Evolutionary conservation across 768 basidiomycete species (phyloP).

Genomic region (Agaricus subrufescens): DNA sequence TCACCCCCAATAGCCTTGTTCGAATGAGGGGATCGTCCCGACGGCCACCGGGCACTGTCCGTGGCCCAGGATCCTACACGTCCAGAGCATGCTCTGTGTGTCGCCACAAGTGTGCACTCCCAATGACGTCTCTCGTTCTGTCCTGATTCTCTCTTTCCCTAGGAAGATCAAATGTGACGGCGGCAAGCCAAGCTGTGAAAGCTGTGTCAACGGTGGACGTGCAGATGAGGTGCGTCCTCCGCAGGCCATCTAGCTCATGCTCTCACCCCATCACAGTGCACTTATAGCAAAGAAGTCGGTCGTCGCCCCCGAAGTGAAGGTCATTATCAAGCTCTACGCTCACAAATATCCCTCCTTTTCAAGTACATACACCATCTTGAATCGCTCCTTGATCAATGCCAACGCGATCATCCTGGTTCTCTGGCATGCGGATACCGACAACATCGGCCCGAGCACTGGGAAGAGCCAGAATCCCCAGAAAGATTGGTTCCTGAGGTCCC

Average conservation of each 20-base stretch:
- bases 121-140: neutral
- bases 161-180: slow-evolving; percentile 48
- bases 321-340: slow-evolving; percentile 40
- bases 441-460: slow-evolving; percentile 22
- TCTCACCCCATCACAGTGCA: slow-evolving; percentile 25
- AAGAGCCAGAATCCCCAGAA: slow-evolving; percentile 14
- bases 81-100: slow-evolving; percentile 34
- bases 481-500: slow-evolving; percentile 14
- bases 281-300: slow-evolving; percentile 37
- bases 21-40: slow-evolving; percentile 1
- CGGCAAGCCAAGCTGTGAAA: slow-evolving; percentile 35
- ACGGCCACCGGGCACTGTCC: slow-evolving; percentile 14
- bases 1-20: neutral
- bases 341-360: slow-evolving; percentile 33
- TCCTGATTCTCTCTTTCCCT: neutral
- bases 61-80: slow-evolving; percentile 33
- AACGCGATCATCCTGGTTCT: slow-evolving; percentile 29
- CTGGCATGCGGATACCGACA: slow-evolving; percentile 24
- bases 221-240: slow-evolving; percentile 30
- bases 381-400: slow-evolving; percentile 37
- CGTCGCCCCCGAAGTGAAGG: slow-evolving; percentile 40
- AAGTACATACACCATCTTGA: slow-evolving; percentile 37
- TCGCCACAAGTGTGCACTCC: slow-evolving; percentile 28
- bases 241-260: neutral
- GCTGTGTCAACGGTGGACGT: slow-evolving; percentile 33